Evolutionary conservation across 1,284 basidiomycete species (phyloP), one percentile per base, ranked within the genome.

Genomic region (Moniliella sp.): DNA sequence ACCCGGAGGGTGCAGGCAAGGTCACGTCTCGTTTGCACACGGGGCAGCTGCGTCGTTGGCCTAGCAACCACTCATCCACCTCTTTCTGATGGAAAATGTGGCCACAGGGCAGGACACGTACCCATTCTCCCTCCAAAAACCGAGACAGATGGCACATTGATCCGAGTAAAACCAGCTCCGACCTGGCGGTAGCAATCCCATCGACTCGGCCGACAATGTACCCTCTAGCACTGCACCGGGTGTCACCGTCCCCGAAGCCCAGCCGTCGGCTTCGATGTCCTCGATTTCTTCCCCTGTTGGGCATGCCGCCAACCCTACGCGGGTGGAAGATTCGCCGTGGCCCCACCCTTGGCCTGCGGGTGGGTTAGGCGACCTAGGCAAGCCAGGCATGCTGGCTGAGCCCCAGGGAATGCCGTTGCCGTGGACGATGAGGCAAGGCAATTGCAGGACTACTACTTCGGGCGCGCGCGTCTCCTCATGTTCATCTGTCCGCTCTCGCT

Each of bases 21-120:
- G 46, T 51, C 15, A 55, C 46, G 21, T 59, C 56, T 9, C 50
- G 39, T 39, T 57, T 57, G 34, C 56, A 59, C n/a, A 55, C 56
- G 2, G 56, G 57, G 10, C 56, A 32, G 31, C 55, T 57, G 33
- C 50, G 46, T 18, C 50, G 41, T n/a, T 43, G 34, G n/a, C n/a
- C n/a, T 9, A 45, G 39, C 12, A 59, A 38, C 56, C 56, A 59
- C 13, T 47, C 45, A 32, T 59, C 56, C n/a, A 57, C 48, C 36
- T 50, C 54, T 16, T 43, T 35, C 18, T 45, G 41, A 27, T 59
- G 56, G 38, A 51, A 59, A 7, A 56, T 40, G 25, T 59, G 56
- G 4, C 52, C 52, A 29, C 56, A 59, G 2, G 56, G 56, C 15
- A 59, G 35, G 2, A 59, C 42, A 5, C 56, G 40, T 4, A 59